Conservation (phyloP, 495 filamentous ascomycete genomes). For the Tuber melanosporum region DNA sequence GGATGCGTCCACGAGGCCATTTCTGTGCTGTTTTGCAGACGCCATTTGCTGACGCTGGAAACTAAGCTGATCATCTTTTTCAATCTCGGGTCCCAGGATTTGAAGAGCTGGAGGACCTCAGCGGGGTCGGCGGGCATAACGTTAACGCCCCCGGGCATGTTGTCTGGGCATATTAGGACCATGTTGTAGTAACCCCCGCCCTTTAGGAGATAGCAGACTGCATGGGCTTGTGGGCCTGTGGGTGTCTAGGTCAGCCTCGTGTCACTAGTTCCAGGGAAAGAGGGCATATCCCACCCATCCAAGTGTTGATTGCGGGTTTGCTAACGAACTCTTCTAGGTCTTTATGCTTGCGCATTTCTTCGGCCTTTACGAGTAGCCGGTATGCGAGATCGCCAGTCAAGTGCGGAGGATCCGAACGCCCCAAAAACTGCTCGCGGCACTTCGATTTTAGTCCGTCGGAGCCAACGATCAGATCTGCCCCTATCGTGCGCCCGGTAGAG, state of each 20-base stretch:
- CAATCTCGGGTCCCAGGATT: slow-evolving; percentile 51
- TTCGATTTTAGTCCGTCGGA: slow-evolving; percentile 54
- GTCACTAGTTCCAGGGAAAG: neutral
- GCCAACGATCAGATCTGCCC: slow-evolving; percentile 51
- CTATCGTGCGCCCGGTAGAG: slow-evolving; percentile 41
- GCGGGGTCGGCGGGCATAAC: slow-evolving; percentile 46
- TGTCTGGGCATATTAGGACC: slow-evolving; percentile 52
- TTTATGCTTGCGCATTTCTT: slow-evolving; percentile 49
- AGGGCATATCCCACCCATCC: slow-evolving; percentile 50
- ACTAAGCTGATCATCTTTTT: slow-evolving; percentile 48
- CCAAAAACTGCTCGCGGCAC: slow-evolving; percentile 48
- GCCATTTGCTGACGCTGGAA: slow-evolving; percentile 50
- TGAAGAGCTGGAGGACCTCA: slow-evolving; percentile 51
- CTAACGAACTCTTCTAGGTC: slow-evolving; percentile 46
- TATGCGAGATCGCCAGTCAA: slow-evolving; percentile 59
- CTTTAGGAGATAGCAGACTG: slow-evolving; percentile 54
- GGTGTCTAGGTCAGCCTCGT: neutral
- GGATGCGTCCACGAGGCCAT: slow-evolving; percentile 45
- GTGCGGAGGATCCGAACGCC: slow-evolving; percentile 45
- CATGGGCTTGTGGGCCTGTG: slow-evolving; percentile 50
- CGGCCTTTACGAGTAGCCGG: slow-evolving; percentile 50
- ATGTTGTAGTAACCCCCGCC: slow-evolving; percentile 53
- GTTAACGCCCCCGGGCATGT: slow-evolving; percentile 47
- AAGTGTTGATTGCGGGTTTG: slow-evolving; percentile 60
- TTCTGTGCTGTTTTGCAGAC: slow-evolving; percentile 45